Percentiles rank a stretch among this genome's conserved stretches.
Conservation (phyloP, 2,329 filamentous ascomycete species). For the Nannizzia gypsea region DNA sequence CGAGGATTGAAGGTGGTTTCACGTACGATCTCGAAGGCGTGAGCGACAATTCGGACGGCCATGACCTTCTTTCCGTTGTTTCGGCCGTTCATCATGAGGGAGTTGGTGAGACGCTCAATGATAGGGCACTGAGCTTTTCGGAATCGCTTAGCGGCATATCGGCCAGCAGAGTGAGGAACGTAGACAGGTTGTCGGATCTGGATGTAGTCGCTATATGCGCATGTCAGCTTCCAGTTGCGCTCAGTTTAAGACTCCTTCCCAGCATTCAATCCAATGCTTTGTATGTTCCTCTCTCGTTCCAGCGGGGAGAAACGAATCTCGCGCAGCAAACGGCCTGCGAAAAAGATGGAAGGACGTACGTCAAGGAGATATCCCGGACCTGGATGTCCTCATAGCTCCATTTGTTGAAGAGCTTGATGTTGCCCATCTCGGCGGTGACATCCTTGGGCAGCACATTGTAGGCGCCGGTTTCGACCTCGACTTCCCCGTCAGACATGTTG, state of each 20-base stretch:
- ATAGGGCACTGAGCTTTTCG: constrained; percentile 99
- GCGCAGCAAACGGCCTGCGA: not conserved
- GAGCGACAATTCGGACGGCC: constrained; percentile 97
- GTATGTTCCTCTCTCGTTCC: not conserved
- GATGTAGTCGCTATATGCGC: constrained; percentile 79
- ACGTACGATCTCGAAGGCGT: constrained; percentile 98
- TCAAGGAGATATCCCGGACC: constrained; percentile 98
- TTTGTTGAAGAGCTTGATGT: constrained; percentile 96
- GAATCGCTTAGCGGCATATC: constrained; percentile 99
- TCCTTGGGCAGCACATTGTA: constrained; percentile 86
- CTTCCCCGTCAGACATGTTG: constrained; percentile 94
- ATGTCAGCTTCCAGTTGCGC: constrained; percentile 1
- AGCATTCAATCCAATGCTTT: not conserved
- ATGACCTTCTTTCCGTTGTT: constrained; percentile 99
- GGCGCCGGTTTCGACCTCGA: constrained; percentile 58
- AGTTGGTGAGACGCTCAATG: constrained; percentile 99
- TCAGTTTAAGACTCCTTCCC: not conserved
- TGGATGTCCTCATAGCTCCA: constrained; percentile 98
- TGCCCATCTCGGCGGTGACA: constrained; percentile 75
- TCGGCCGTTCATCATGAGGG: constrained; percentile 99
- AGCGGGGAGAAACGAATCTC: not conserved
- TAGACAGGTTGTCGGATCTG: constrained; percentile 99
- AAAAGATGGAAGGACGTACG: constrained; percentile 53
- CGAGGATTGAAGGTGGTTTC: constrained; percentile 6
- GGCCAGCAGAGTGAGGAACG: constrained; percentile 95